These are phyloP conservation scores for Epithele typhae DNA, from an alignment of 768 basidiomycete species.

Conservation along the genomic window DNA sequence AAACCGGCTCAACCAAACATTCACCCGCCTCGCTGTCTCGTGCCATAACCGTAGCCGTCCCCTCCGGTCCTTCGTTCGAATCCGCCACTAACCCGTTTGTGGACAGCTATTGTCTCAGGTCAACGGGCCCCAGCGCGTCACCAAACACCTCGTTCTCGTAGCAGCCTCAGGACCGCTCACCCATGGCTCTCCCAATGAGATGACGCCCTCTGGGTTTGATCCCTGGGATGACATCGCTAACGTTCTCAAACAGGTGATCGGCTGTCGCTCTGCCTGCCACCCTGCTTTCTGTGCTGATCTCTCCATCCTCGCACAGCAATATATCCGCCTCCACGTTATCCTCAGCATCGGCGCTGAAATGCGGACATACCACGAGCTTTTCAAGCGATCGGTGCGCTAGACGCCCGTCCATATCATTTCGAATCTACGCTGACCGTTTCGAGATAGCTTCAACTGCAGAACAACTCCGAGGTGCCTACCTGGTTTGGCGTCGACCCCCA, in stretches of 20 bases:
- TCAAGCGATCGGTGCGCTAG: slow-evolving; percentile 23
- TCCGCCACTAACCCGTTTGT: neutral
- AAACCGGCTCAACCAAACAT: slow-evolving; percentile 9
- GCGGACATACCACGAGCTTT: slow-evolving; percentile 43
- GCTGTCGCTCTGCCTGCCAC: neutral
- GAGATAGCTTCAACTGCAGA: slow-evolving; percentile 24
- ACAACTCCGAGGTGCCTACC: slow-evolving; percentile 22
- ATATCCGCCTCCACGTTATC: slow-evolving; percentile 58
- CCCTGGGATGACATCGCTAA: slow-evolving; percentile 22
- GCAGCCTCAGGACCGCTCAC: slow-evolving; percentile 37
- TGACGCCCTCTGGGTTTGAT: slow-evolving; percentile 18
- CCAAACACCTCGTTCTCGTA: slow-evolving; percentile 50
- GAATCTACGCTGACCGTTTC: slow-evolving; percentile 26
- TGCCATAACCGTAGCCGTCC: slow-evolving; percentile 18
- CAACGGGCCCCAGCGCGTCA: slow-evolving; percentile 17
- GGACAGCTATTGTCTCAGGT: slow-evolving; percentile 11
- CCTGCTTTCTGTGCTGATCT: slow-evolving; percentile 24
- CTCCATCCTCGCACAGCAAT: slow-evolving; percentile 40
- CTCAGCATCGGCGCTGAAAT: slow-evolving; percentile 43
- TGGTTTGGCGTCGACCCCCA: slow-evolving; percentile 38
- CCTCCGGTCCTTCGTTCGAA: neutral
- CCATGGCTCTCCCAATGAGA: slow-evolving; percentile 3
- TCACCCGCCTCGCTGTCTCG: slow-evolving; percentile 16
- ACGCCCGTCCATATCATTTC: neutral
- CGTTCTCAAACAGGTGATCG: slow-evolving; percentile 15